Evolutionary conservation across 257 asterid genomes (phyloP).

Genomic region (Plantago elongata): DNA sequence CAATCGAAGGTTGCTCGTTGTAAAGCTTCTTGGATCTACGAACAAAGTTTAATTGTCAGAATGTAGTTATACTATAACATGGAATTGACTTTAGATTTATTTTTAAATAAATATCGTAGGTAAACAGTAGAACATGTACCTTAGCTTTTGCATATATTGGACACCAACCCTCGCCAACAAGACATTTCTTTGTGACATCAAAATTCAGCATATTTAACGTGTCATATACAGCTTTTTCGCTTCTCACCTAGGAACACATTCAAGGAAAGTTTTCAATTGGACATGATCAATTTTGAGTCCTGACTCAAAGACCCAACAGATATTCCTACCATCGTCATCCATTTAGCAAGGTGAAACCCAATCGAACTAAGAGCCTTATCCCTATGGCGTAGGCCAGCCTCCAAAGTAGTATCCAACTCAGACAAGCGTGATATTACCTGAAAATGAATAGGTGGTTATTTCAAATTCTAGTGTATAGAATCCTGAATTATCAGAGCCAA

Average conservation of each 20-base stretch:
- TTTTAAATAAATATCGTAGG: constrained; percentile 12
- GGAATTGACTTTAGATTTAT: constrained; percentile 14
- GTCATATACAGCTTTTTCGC: constrained; percentile 94
- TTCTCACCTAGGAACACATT: constrained; percentile 63
- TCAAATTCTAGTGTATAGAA: constrained; percentile 8
- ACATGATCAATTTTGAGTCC: constrained; percentile 11
- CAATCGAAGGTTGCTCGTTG: constrained; percentile 93
- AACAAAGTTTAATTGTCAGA: constrained; percentile 21
- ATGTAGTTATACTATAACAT: constrained; percentile 18
- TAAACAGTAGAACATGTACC: constrained; percentile 36
- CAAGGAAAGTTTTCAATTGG: constrained; percentile 12
- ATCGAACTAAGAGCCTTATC: constrained; percentile 71
- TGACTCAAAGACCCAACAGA: constrained; percentile 12
- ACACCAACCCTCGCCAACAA: constrained; percentile 99
- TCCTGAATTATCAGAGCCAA: constrained; percentile 6
- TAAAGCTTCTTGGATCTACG: constrained; percentile 89
- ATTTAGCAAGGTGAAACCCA: constrained; percentile 72
- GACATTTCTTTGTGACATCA: constrained; percentile 96
- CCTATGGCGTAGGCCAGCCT: constrained; percentile 85
- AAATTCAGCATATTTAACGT: constrained; percentile 90
- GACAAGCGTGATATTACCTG: constrained; percentile 85
- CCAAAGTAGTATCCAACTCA: constrained; percentile 87
- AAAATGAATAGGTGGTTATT: constrained; percentile 17
- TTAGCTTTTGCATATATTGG: constrained; percentile 79
- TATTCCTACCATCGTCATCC: constrained; percentile 65